phyloP scores from a whole-genome alignment of 2,329 filamentous ascomycete genomes.

The Penicillium thymicola region DNA sequence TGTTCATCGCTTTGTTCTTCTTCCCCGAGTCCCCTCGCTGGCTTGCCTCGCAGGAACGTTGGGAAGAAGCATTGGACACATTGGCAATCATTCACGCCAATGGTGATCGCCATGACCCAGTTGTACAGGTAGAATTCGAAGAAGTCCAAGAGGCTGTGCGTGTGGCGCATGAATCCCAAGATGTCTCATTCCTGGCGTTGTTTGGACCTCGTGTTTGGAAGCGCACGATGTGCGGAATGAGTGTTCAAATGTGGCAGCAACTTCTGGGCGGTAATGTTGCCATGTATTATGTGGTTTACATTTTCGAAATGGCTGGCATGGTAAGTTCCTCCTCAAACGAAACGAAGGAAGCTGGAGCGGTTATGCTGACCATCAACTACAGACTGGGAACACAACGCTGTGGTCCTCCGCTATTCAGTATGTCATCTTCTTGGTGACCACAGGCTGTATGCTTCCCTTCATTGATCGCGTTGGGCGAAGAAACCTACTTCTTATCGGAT shows the following conservation, averaged over 20 bases:
- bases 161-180: conserved; percentile 31
- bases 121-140: conserved; percentile 54
- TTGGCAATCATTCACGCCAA: conserved; percentile 57
- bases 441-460: conserved; percentile 48
- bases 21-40: conserved; percentile 61
- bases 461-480: conserved; percentile 52
- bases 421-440: conserved; percentile 55
- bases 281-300: conserved; percentile 60
- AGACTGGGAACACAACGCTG: conserved; percentile 42
- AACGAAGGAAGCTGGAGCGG: not conserved
- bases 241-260: conserved; percentile 57
- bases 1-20: conserved; percentile 55
- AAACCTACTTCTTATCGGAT: conserved; percentile 47
- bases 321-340: conserved; percentile 14
- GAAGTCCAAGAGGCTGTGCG: conserved; percentile 36
- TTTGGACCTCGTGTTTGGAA: conserved; percentile 51
- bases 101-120: conserved; percentile 53
- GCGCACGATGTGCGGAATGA: conserved; percentile 52
- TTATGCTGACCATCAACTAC: conserved; percentile 2
- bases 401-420: conserved; percentile 58
- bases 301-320: conserved; percentile 59
- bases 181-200: conserved; percentile 39
- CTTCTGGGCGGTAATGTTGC: conserved; percentile 57
- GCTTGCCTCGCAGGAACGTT: conserved; percentile 59
- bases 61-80: conserved; percentile 51